Conservation (phyloP, 257 asterid species). For the Cordia subcordata region DNA sequence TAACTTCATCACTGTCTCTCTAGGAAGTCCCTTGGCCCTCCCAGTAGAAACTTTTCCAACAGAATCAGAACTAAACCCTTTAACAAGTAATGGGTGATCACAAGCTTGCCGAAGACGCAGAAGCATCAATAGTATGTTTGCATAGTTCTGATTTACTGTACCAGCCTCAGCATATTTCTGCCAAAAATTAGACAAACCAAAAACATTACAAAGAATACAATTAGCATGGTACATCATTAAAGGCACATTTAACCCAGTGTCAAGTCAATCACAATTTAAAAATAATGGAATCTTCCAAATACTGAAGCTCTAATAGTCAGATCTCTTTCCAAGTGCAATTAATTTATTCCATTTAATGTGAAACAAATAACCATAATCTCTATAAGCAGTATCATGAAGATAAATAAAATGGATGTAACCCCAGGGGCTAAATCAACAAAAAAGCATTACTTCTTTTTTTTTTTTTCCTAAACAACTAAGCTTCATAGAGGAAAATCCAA, state of each 20-base stretch:
- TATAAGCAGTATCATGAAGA: no score
- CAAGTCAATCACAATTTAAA: neutral
- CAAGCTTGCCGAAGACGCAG: slow-evolving; percentile 99
- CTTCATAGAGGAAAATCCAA: no score
- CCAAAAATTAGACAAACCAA: slow-evolving; percentile 6
- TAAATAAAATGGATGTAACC: no score
- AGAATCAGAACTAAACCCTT: slow-evolving; percentile 63
- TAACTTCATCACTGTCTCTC: slow-evolving; percentile 46
- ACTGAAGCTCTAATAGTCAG: no score
- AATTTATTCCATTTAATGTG: no score
- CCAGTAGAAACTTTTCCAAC: slow-evolving; percentile 58
- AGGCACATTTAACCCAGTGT: neutral
- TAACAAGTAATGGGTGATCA: slow-evolving; percentile 95
- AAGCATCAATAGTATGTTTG: slow-evolving; percentile 88
- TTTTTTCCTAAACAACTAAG: no score
- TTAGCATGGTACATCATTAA: no score
- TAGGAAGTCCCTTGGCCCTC: slow-evolving; percentile 63
- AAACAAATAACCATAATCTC: no score
- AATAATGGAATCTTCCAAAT: no score
- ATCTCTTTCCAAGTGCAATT: no score
- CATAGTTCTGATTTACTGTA: slow-evolving; percentile 91
- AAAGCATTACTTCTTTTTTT: no score
- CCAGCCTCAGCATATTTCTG: slow-evolving; percentile 99
- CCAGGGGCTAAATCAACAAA: no score
- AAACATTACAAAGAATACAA: neutral